Conservation (phyloP, 108 stramenopile genomes). For the Phaeodactylum tricornutum region DNA sequence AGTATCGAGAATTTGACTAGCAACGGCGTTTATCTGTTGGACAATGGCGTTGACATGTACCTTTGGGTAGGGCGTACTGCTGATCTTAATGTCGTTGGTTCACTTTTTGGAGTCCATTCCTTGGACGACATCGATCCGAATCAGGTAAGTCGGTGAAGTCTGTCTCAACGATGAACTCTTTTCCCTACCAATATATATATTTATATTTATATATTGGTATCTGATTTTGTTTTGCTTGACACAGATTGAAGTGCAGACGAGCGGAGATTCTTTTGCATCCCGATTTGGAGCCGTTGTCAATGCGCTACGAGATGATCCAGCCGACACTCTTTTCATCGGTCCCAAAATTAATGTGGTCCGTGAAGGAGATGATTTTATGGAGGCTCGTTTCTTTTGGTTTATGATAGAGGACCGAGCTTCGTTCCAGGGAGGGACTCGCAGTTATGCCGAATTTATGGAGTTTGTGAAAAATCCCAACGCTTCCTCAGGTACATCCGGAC, state of each 20-base stretch:
- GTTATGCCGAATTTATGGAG: constrained; percentile 84
- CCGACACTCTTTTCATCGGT: constrained; percentile 26
- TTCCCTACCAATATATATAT: neutral
- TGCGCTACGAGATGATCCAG: constrained; percentile 70
- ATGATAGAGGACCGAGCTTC: constrained; percentile 93
- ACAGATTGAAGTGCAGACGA: constrained; percentile 30
- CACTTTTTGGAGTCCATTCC: constrained; percentile 81
- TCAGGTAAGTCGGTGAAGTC: constrained; percentile 23
- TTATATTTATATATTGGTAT: neutral
- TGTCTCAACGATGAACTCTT: neutral
- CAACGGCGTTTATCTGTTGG: constrained; percentile 87
- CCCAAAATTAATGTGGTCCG: constrained; percentile 77
- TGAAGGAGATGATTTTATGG: constrained; percentile 85
- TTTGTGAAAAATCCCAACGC: constrained; percentile 39
- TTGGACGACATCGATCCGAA: constrained; percentile 78
- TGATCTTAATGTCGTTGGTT: constrained; percentile 54
- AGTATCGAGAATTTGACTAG: constrained; percentile 68
- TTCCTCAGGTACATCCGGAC: constrained; percentile 17
- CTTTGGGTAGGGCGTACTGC: constrained; percentile 92
- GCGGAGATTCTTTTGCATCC: constrained; percentile 63
- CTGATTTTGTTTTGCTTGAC: neutral
- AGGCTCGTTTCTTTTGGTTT: constrained; percentile 88
- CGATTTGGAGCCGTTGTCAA: constrained; percentile 71
- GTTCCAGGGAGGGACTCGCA: constrained; percentile 88
- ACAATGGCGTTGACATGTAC: constrained; percentile 89